Conservation (phyloP, 108 stramenopile genomes). For the Fistulifera pelliculosa region DNA sequence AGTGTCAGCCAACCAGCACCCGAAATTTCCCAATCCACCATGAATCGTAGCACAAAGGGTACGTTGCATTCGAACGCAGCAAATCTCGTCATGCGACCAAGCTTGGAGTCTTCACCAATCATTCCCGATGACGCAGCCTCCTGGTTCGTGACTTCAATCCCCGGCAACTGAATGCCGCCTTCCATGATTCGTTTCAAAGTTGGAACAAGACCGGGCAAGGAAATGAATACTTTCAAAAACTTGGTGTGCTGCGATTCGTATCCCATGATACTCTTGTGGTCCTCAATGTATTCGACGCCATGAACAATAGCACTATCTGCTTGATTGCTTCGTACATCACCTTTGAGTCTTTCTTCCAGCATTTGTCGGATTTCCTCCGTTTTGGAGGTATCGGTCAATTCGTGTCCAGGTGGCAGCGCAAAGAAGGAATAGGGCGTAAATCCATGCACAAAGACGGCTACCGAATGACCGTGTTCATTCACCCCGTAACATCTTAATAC, state of each 20-base stretch:
- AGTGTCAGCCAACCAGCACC: slow-evolving; percentile 95
- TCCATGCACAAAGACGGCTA: slow-evolving; percentile 90
- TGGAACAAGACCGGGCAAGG: slow-evolving; percentile 90
- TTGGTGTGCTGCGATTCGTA: slow-evolving; percentile 66
- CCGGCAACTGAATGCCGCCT: slow-evolving; percentile 83
- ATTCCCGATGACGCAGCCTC: slow-evolving; percentile 4
- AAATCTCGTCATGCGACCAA: slow-evolving; percentile 9
- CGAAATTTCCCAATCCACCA: slow-evolving; percentile 92
- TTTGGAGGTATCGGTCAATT: slow-evolving; percentile 19
- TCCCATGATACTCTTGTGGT: slow-evolving; percentile 81
- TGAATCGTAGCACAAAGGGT: slow-evolving; percentile 96
- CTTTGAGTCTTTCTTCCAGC: slow-evolving; percentile 20
- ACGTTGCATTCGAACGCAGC: slow-evolving; percentile 96
- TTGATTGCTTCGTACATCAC: slow-evolving; percentile 14
- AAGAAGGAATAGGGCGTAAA: slow-evolving; percentile 94
- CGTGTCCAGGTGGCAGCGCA: slow-evolving; percentile 64
- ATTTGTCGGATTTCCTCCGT: slow-evolving; percentile 22
- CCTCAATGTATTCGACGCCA: slow-evolving; percentile 49
- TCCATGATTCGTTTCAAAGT: slow-evolving; percentile 86
- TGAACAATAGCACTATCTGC: neutral
- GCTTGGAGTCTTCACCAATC: neutral
- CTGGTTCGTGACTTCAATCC: slow-evolving; percentile 24
- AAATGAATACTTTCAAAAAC: slow-evolving; percentile 83
- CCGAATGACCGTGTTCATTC: slow-evolving; percentile 84
- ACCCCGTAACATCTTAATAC: slow-evolving; percentile 93